These are phyloP conservation scores for Spergularia azorica DNA, from an alignment of 179 eudicot genomes.

Conservation along the genomic window DNA sequence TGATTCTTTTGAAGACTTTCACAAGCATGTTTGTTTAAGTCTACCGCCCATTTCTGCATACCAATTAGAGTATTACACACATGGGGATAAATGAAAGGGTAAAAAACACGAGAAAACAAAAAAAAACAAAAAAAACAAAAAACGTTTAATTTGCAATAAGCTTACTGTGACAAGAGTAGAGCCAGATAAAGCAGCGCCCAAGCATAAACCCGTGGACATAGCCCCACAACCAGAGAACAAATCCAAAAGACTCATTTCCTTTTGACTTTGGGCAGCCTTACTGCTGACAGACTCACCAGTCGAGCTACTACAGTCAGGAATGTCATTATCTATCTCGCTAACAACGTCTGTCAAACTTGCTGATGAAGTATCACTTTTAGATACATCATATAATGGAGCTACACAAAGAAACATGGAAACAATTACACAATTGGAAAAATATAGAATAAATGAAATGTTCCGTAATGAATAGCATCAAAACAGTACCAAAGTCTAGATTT, in stretches of 20 bases:
- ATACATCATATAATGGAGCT: no score
- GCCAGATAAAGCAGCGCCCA: slow-evolving; percentile 41
- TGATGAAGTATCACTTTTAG: no score
- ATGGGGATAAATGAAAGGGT: neutral
- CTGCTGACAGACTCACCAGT: neutral
- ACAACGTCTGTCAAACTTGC: slow-evolving; percentile 25
- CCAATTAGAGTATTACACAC: neutral
- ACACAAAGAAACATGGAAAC: slow-evolving; percentile 24
- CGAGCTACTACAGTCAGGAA: neutral
- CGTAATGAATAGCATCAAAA: neutral
- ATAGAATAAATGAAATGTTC: no score
- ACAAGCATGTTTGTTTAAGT: slow-evolving; percentile 37
- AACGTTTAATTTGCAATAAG: neutral
- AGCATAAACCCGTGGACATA: slow-evolving; percentile 50
- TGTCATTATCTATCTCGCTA: slow-evolving; percentile 14
- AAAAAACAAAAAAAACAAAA: no score
- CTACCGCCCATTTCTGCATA: slow-evolving; percentile 44
- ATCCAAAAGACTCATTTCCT: slow-evolving; percentile 40
- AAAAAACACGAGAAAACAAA: neutral
- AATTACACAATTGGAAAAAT: slow-evolving; percentile 6
- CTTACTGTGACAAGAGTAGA: slow-evolving; percentile 40
- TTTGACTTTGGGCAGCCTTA: neutral
- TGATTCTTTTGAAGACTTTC: slow-evolving; percentile 41
- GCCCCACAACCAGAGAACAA: slow-evolving; percentile 51
- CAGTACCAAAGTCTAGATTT: slow-evolving; percentile 21